Evolutionary conservation across 352 stramenopile genomes (phyloP).

Genomic region (Phytophthora europaea): DNA sequence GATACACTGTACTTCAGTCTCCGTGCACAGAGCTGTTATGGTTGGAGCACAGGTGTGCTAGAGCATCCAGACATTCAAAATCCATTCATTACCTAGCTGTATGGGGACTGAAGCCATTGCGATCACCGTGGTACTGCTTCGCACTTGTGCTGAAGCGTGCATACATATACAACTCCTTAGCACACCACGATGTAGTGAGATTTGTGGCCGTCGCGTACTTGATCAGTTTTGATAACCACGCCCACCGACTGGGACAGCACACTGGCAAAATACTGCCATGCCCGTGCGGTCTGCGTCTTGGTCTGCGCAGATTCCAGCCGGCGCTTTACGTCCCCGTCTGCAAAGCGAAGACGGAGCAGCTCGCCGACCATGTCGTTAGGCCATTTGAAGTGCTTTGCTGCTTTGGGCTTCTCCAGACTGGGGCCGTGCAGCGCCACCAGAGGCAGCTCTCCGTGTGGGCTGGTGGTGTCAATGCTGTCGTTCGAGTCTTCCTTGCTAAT

Average conservation of each 20-base stretch:
- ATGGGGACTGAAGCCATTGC: background rate
- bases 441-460: background rate
- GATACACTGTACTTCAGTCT: background rate
- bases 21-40: background rate
- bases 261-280: constrained; percentile 15
- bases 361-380: constrained; percentile 11
- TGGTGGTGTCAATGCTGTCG: background rate
- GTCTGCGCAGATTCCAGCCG: constrained; percentile 10
- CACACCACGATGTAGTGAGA: background rate
- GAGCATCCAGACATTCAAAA: background rate
- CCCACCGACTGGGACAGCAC: constrained; percentile 9
- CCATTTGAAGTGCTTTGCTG: constrained; percentile 8
- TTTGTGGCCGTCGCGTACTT: background rate
- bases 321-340: constrained; percentile 13
- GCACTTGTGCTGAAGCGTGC: background rate
- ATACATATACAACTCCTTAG: background rate
- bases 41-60: constrained; percentile 4
- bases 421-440: background rate
- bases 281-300: constrained; percentile 11
- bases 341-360: constrained; percentile 12
- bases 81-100: background rate
- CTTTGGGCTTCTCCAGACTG: background rate
- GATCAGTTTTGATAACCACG: constrained; percentile 5
- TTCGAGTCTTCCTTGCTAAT: background rate
- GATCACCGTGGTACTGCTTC: background rate